Evolutionary conservation across 305 asterid genomes (phyloP), one percentile per base, ranked within the genome.

Genomic region (Fraxinus nigra): DNA sequence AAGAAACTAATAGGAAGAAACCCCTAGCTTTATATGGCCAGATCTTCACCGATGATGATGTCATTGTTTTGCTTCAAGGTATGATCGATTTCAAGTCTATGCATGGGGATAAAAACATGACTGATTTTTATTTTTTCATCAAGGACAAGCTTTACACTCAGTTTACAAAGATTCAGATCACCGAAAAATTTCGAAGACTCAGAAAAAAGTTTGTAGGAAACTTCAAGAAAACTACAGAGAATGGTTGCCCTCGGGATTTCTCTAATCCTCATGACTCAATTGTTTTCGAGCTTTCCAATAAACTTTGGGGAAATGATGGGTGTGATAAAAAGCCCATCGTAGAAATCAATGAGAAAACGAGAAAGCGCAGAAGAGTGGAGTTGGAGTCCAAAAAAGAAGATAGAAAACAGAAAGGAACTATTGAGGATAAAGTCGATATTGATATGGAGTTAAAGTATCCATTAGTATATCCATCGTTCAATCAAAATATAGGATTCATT

Each of bases 61-160:
- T 43, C 34, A 78, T 86, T 5, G 76, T 79, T 33, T 38, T 86
- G 74, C 87, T 86, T 7, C 56, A 67, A 54, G 84, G 87, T n/a
- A 83, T 83, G n/a, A 63, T 76, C 0, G 11, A 9, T 65, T 86
- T 86, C 82, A 83, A 85, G 89, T 83, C 46, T 1, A 69, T 65
- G 7, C 86, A 86, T n/a, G 75, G 28, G 30, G 81, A 83, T 80
- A 78, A 78, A 48, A 86, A 65, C 30, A 80, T 85, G 89, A 37
- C 83, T 8, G 89, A 86, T n/a, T 86, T 83, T 78, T 59, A 86
- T 77, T 61, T 35, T 16, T 86, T 83, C 61, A 38, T 86, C 69
- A 81, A 83, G 83, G 77, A 59, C 34, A 34, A 56, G 43, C 82
- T 86, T 7, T 3, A 18, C 0, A 75, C 79, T 22, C 63, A 67